These are phyloP conservation scores for Trichoderma arundinaceum DNA, from an alignment of 2,329 filamentous ascomycete genomes.

Conservation along the genomic window DNA sequence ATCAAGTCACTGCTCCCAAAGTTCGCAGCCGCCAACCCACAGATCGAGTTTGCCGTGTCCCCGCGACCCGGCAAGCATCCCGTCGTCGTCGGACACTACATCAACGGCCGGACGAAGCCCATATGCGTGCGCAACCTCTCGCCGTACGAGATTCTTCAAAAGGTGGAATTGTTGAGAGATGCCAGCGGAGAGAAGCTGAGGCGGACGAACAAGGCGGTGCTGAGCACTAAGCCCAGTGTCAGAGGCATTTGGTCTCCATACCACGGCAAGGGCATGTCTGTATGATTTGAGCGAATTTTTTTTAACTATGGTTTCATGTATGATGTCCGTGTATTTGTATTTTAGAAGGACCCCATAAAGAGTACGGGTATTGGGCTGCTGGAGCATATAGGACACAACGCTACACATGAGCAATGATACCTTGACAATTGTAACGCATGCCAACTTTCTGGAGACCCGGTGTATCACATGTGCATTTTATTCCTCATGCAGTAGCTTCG, in stretches of 20 bases:
- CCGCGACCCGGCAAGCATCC: constrained; percentile 90
- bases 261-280: constrained; percentile 63
- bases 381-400: constrained; percentile 33
- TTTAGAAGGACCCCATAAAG: constrained; percentile 35
- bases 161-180: constrained; percentile 74
- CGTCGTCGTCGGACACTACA: constrained; percentile 85
- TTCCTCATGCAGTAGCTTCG: neutral
- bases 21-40: constrained; percentile 82
- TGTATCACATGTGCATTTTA: constrained; percentile 3
- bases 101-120: constrained; percentile 85
- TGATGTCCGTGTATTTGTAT: constrained; percentile 42
- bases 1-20: constrained; percentile 75
- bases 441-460: neutral
- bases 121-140: constrained; percentile 90
- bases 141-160: constrained; percentile 78
- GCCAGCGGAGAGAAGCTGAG: constrained; percentile 76
- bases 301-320: constrained; percentile 17
- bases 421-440: constrained; percentile 6
- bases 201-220: constrained; percentile 66
- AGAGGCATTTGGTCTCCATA: constrained; percentile 75
- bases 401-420: constrained; percentile 21
- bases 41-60: constrained; percentile 90
- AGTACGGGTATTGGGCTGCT: constrained; percentile 40
- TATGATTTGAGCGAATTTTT: constrained; percentile 46
- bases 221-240: constrained; percentile 68